These are phyloP conservation scores for Collybia sp. DNA, from an alignment of 768 basidiomycete species.

Conservation along the genomic window DNA sequence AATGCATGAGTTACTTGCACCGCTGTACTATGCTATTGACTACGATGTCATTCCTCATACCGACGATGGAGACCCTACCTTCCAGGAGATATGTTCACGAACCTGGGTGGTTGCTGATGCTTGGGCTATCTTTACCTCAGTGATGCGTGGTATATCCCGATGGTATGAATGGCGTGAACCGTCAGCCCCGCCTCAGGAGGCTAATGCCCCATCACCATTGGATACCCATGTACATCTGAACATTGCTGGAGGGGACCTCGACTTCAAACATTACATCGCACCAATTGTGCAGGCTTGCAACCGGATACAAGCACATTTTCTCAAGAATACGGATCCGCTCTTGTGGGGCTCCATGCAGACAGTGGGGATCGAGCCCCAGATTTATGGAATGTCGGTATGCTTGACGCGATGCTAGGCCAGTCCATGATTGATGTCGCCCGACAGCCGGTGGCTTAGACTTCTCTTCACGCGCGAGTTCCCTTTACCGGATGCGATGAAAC, in stretches of 20 bases:
- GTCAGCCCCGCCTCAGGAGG: constrained; percentile 9
- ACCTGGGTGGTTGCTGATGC: constrained; percentile 82
- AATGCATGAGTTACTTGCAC: constrained; percentile 96
- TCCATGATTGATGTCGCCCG: constrained; percentile 2
- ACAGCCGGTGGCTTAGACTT: constrained; percentile 88
- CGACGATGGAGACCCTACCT: constrained; percentile 25
- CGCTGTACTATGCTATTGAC: constrained; percentile 78
- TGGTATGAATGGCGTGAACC: constrained; percentile 77
- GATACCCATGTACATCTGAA: constrained; percentile 39
- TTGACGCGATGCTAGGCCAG: not conserved
- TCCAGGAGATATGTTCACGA: constrained; percentile 60
- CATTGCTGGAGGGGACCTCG: constrained; percentile 38
- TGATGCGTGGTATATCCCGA: constrained; percentile 76
- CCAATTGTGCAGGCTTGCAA: constrained; percentile 87
- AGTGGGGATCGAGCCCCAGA: constrained; percentile 89
- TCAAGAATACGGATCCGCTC: constrained; percentile 76
- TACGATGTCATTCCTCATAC: constrained; percentile 63
- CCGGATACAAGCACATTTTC: constrained; percentile 65
- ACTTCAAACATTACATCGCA: constrained; percentile 64
- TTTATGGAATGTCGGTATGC: constrained; percentile 84
- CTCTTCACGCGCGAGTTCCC: constrained; percentile 91
- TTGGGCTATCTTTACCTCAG: constrained; percentile 71
- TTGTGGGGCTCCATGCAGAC: constrained; percentile 73
- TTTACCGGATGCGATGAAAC: constrained; percentile 70
- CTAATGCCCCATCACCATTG: constrained; percentile 26